These are phyloP conservation scores for Irpex rosettiformis DNA, from an alignment of 1,284 basidiomycete species.

Conservation along the genomic window DNA sequence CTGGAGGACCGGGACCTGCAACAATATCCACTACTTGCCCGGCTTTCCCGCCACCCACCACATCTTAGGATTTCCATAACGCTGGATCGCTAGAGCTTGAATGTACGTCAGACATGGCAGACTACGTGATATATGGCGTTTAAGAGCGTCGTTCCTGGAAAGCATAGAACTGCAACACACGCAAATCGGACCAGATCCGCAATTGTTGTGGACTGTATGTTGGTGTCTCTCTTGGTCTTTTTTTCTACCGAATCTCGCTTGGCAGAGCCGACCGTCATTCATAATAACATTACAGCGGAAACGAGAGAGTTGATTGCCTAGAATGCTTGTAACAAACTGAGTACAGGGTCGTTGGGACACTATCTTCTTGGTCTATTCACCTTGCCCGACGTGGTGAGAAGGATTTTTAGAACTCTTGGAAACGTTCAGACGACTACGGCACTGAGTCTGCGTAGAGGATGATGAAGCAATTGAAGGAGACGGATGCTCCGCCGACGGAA, in stretches of 20 bases:
- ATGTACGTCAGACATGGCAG: background rate
- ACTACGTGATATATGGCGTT: background rate
- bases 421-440: no score
- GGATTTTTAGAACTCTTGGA: no score
- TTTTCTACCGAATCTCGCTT: background rate
- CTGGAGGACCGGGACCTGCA: no score
- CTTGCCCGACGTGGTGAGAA: no score
- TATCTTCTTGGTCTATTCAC: no score
- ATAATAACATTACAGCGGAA: background rate
- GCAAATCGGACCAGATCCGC: background rate
- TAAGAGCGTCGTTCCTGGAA: background rate
- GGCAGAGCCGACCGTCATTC: background rate
- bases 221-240: background rate
- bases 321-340: no score
- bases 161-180: background rate
- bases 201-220: background rate
- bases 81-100: background rate
- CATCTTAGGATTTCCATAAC: background rate
- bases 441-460: no score
- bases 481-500: no score
- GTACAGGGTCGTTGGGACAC: no score
- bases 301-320: no score
- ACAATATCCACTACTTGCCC: background rate
- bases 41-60: background rate
- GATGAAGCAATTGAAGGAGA: no score